Conservation (phyloP, 2,329 filamentous ascomycete species). For the Verticillium isaacii region DNA sequence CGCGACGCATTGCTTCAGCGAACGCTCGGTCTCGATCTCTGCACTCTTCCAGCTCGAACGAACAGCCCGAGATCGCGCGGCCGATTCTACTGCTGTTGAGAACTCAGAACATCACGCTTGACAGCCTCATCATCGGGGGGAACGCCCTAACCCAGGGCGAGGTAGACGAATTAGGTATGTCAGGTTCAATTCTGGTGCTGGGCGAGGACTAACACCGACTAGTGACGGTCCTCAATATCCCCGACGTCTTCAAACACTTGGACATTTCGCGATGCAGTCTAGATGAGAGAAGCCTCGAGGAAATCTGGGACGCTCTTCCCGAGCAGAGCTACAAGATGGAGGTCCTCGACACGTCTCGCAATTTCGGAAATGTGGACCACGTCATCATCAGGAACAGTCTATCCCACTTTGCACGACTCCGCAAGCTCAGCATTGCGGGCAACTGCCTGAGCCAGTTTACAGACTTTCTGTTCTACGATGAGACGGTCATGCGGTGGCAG, state of each 20-base stretch:
- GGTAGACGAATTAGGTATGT: conserved; percentile 42
- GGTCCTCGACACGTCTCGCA: conserved; percentile 47
- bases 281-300: conserved; percentile 40
- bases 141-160: conserved; percentile 42
- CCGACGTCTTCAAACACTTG: conserved; percentile 35
- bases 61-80: conserved; percentile 35
- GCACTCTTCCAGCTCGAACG: conserved; percentile 1
- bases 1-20: conserved; percentile 7
- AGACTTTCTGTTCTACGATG: conserved; percentile 40
- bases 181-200: background rate
- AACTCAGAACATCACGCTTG: conserved; percentile 42
- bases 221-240: conserved; percentile 23
- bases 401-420: conserved; percentile 36
- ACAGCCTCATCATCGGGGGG: conserved; percentile 44
- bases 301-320: conserved; percentile 42
- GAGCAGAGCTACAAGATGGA: conserved; percentile 41
- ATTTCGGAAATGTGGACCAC: conserved; percentile 46
- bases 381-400: conserved; percentile 39
- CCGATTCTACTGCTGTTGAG: conserved; percentile 46
- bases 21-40: conserved; percentile 3
- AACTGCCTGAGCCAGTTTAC: conserved; percentile 42
- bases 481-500: conserved; percentile 35
- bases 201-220: background rate
- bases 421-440: conserved; percentile 44
- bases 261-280: conserved; percentile 48